Base-by-base conservation (phyloP, 805 yeast genomes). In the Scheffersomyces spartinae region DNA sequence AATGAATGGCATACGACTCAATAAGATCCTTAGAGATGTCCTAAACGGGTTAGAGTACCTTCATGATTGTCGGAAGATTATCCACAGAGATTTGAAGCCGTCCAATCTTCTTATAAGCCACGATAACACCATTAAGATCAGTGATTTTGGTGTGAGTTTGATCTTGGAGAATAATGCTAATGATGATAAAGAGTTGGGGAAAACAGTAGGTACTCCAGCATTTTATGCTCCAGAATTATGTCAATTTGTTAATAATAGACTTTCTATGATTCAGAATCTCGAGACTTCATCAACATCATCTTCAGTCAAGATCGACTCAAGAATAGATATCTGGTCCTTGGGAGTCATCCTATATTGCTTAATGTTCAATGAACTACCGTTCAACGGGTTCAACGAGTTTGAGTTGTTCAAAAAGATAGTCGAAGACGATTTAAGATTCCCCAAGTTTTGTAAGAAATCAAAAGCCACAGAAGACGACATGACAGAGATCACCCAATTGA, bases 151-250 rank as follows among this genome's bases (percentile, higher is more conserved):
- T 13, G 94, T 91, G 9, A 83, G 95, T 1, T 80, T 82, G 50
- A 84, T 88, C 1, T 62, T 53, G n/a, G 44, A 43, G 15, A 73
- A 70, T 25, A 71, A 68, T 15, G 56, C 55, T 9, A 46, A 48
- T 29, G 45, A 46, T 30, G 95, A 85, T 34, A 57, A 74, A 29
- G 96, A 88, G 40, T 61, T 88, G 33, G 93, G 95, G 2, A 88
- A 86, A 49, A 88, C 97, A 0, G 97, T 94, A 1, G 98, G 97
- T 4, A 88, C 97, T 0, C 97, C 97, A 2, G 96, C 95, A 0
- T 88, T 88, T 49, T 77, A 85, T 42, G 94, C 97, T 0, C 95
- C 95, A 0, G 99, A 91, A 47, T 61, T 86, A 24, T 86, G 95
- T 45, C 64, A 66, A 27, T 65, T 49, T 26, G 40, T 19, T 9